These are phyloP conservation scores for Apiospora rasikravindrae DNA, from an alignment of 2,329 filamentous ascomycete species.

Conservation along the genomic window DNA sequence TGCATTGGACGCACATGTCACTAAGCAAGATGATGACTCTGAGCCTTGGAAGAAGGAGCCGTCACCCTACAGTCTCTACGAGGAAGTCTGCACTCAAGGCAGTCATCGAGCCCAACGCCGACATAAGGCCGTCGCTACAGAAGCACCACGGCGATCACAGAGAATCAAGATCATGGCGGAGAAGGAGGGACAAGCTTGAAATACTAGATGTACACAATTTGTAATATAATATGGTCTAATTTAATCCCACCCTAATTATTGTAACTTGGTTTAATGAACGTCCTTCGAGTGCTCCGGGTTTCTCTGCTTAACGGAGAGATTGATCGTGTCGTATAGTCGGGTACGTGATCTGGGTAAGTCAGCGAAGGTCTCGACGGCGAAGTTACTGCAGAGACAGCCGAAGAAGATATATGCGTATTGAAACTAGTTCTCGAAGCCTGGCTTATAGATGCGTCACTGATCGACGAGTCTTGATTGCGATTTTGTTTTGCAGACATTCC, in stretches of 20 bases:
- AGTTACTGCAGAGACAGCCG: background rate
- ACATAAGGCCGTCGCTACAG: background rate
- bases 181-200: background rate
- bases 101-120: background rate
- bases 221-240: background rate
- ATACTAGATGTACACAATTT: background rate
- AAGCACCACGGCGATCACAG: background rate
- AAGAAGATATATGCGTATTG: background rate
- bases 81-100: background rate
- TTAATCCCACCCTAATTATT: background rate
- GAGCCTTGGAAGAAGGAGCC: background rate
- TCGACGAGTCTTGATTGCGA: background rate
- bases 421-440: background rate
- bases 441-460: background rate
- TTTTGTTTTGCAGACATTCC: background rate
- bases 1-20: background rate
- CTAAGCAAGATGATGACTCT: conserved; percentile 2
- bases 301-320: conserved; percentile 1
- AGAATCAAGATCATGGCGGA: background rate
- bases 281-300: background rate
- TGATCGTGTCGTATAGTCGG: background rate
- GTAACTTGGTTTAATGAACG: background rate
- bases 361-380: background rate
- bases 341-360: background rate
- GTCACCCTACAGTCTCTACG: background rate